Conservation (phyloP, 768 basidiomycete genomes). For the Tulasnella sp. region DNA sequence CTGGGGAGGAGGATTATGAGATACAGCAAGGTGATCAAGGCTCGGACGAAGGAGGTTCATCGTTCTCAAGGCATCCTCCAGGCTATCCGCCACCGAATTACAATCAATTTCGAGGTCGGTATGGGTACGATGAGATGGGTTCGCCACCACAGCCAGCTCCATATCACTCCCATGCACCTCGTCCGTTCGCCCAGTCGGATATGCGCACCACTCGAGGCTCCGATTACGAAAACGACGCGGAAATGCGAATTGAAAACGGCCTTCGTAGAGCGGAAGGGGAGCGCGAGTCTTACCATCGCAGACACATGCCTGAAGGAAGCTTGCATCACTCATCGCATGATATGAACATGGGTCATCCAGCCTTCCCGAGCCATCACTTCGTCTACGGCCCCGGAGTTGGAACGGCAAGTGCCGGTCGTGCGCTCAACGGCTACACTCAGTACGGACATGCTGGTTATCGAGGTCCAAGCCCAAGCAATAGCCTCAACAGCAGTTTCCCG, state of each 20-base stretch:
- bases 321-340: background rate
- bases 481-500: background rate
- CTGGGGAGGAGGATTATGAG: background rate
- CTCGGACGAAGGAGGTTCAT: background rate
- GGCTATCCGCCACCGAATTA: background rate
- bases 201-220: background rate
- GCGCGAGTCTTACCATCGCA: background rate
- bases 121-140: background rate
- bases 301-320: background rate
- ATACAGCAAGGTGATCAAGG: background rate
- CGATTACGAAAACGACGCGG: background rate
- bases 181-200: constrained; percentile 10
- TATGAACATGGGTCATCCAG: background rate
- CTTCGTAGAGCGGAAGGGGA: background rate
- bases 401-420: background rate
- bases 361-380: background rate
- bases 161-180: background rate
- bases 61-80: constrained; percentile 10
- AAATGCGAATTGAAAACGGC: background rate
- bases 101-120: background rate
- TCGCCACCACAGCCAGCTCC: background rate
- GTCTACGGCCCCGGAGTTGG: background rate
- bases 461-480: background rate
- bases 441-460: background rate
- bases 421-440: background rate